Evolutionary conservation across 345 rosid species (phyloP).

Genomic region (Lenwebbia sp.): DNA sequence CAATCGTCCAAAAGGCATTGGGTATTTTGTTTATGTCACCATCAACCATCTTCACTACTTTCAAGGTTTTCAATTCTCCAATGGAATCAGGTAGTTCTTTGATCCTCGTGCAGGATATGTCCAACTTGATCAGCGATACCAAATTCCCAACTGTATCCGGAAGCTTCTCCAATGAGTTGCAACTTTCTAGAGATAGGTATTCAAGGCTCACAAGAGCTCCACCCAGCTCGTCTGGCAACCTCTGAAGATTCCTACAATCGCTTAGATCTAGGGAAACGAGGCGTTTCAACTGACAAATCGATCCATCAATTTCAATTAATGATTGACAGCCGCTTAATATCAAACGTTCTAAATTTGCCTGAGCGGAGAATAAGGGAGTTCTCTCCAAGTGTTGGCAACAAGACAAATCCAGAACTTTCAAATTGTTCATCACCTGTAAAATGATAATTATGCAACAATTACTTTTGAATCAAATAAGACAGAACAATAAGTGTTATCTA

Average conservation of each 20-base stretch:
- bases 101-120: accelerated
- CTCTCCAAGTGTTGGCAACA: accelerated
- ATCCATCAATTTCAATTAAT: neutral
- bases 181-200: neutral
- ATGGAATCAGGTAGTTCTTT: neutral
- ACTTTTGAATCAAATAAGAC: neutral
- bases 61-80: neutral
- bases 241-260: accelerated
- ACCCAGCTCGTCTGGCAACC: neutral
- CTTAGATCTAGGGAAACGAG: neutral
- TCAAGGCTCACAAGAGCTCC: neutral
- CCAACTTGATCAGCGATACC: neutral
- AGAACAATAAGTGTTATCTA: neutral
- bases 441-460: neutral
- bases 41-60: accelerated
- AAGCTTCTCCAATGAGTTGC: neutral
- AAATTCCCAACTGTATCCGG: neutral
- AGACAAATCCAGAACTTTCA: neutral
- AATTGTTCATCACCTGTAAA: neutral
- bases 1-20: accelerated
- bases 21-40: accelerated
- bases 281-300: neutral
- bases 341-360: neutral
- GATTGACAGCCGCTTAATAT: accelerated
- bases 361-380: neutral